Conservation (phyloP, 768 basidiomycete species). For the Mycena pura region DNA sequence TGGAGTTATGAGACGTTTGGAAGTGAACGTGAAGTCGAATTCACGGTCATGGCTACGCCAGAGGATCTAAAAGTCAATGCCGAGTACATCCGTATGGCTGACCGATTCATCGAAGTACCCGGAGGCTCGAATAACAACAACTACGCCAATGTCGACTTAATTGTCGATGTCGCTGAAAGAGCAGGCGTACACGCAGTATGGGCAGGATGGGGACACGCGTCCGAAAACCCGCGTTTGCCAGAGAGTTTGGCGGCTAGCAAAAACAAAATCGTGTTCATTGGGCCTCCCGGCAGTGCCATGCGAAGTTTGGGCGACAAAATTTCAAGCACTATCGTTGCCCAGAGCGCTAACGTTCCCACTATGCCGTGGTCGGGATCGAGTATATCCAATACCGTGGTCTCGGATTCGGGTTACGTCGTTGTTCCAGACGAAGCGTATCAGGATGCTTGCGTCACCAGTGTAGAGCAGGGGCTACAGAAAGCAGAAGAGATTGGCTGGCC, state of each 20-base stretch:
- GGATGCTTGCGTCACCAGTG: conserved; percentile 85
- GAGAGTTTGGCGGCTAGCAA: conserved; percentile 92
- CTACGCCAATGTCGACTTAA: conserved; percentile 99
- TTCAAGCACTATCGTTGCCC: conserved; percentile 98
- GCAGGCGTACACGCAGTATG: conserved; percentile 98
- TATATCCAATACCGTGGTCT: conserved; percentile 84
- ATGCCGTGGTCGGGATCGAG: conserved; percentile 99
- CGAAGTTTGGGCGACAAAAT: conserved; percentile 99
- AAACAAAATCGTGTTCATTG: conserved; percentile 98
- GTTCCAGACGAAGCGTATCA: conserved; percentile 92
- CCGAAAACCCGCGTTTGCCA: conserved; percentile 96
- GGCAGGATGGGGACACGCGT: conserved; percentile 99
- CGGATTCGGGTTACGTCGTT: conserved; percentile 87
- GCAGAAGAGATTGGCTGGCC: conserved; percentile 94
- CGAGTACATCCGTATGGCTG: conserved; percentile 99
- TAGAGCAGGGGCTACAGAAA: conserved; percentile 84
- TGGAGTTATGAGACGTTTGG: conserved; percentile 99
- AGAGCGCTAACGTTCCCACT: conserved; percentile 94
- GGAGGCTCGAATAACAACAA: conserved; percentile 99
- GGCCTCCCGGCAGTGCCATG: conserved; percentile 99
- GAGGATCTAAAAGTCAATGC: conserved; percentile 99
- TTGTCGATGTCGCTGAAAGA: conserved; percentile 97
- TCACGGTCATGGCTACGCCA: conserved; percentile 99
- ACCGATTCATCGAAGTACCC: conserved; percentile 98
- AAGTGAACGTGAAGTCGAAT: conserved; percentile 93